A percentile compares a stretch with the other conserved stretches of the same genome.
phyloP scores from a whole-genome alignment of 2,329 filamentous ascomycete genomes.

The Trichoderma arundinaceum region DNA sequence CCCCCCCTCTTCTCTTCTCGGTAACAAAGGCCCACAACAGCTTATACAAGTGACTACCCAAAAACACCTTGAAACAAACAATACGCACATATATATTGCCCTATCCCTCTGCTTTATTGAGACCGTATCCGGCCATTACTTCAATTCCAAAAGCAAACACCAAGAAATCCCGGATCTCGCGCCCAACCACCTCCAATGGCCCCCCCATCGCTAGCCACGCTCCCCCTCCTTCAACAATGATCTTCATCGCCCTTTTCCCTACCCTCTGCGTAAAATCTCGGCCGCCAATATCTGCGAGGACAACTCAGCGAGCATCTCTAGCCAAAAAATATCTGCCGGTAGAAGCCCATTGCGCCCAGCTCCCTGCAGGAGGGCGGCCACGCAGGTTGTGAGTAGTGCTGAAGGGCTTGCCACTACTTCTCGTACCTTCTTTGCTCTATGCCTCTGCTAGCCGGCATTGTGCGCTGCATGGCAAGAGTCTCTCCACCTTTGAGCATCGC shows the following conservation, averaged over 20 bases:
- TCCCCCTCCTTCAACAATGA: background rate
- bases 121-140: too few relatives aligned
- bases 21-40: too few relatives aligned
- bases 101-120: too few relatives aligned
- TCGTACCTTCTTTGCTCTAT: background rate
- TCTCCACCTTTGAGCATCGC: background rate
- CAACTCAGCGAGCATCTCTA: slow-evolving; percentile 23
- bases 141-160: too few relatives aligned
- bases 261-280: background rate
- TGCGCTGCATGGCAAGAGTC: background rate
- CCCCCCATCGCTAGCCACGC: background rate
- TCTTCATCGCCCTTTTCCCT: background rate
- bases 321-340: background rate
- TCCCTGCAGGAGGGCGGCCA: background rate
- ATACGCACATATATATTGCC: too few relatives aligned
- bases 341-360: background rate
- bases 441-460: slow-evolving; percentile 16
- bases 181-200: too few relatives aligned
- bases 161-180: too few relatives aligned
- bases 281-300: slow-evolving; percentile 5
- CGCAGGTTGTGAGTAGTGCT: too few relatives aligned
- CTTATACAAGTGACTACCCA: too few relatives aligned
- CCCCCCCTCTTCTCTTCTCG: too few relatives aligned
- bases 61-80: too few relatives aligned
- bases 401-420: too few relatives aligned